Evolutionary conservation across 345 rosid species (phyloP), one percentile per base, ranked within the genome.

Genomic region (Atalantia buxifolia): DNA sequence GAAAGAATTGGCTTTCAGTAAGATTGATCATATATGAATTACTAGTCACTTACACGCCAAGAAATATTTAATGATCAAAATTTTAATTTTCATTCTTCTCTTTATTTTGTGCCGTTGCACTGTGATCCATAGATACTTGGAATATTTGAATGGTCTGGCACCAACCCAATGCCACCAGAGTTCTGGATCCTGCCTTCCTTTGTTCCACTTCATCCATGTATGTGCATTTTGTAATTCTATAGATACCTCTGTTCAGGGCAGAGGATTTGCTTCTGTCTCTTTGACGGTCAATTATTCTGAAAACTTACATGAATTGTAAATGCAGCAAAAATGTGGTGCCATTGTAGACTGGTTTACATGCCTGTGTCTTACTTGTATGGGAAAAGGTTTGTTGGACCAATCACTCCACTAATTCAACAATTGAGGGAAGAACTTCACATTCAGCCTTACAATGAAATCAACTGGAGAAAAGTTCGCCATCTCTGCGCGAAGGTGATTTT

Each of bases 1-100:
- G 88, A 1, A 87, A 87, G 81, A 81, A 84, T 27, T 87, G 88
- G 90, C 88, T 87, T 62, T 85, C 88, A 78, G 87, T 85, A 81
- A 5, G 55, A 74, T 2, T 18, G 6, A 18, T 25, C 27, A 7
- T 22, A n/a, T 13, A 8, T 30, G 19, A 13, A 53, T 45, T 45
- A 3, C 8, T 18, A 53, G 57, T 53, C 0, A 53, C 2, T 5
- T 53, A 18, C 22, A 53, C 7, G 22, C 22, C 22, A 5, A 53
- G 57, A 30, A 63, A 28, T 5, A 28, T 30, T 19, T 33, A 21
- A 8, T 21, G 21, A 36, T 19, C 25, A 66, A 31, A 65, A 19
- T 30, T 66, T 19, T 66, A 35, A 53, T 53, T 53, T 45, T 59
- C 27, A n/a, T 25, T 25, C 27, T 59, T 59, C 27, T 59, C 12